Percentiles rank a stretch among this genome's conserved stretches.
Conservation (phyloP, 441 rosid genomes). For the Adansonia rubrostipa region DNA sequence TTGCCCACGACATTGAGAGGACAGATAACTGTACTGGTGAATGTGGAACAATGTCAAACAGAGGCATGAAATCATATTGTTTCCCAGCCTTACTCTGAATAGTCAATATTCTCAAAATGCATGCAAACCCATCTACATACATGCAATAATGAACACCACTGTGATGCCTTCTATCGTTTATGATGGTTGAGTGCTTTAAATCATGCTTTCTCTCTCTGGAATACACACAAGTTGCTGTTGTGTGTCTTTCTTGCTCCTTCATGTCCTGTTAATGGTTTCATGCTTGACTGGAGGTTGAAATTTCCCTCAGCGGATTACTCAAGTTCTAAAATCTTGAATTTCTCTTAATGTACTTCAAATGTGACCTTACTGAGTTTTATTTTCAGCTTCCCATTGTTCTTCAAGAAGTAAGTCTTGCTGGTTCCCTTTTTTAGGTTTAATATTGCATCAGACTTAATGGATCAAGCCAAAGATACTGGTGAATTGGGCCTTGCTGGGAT, state of each 20-base stretch:
- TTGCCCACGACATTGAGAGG: no score
- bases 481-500: slow-evolving; percentile 88
- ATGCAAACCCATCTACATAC: not conserved
- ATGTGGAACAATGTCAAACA: not conserved
- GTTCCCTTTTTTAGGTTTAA: slow-evolving; percentile 66
- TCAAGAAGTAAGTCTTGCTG: slow-evolving; percentile 24
- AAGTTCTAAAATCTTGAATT: slow-evolving; percentile 7
- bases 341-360: slow-evolving; percentile 11
- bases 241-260: slow-evolving; percentile 22
- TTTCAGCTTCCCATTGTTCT: slow-evolving; percentile 25
- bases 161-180: slow-evolving; percentile 15
- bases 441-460: slow-evolving; percentile 89
- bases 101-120: not conserved
- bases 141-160: not conserved
- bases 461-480: slow-evolving; percentile 77
- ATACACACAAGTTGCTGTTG: not conserved
- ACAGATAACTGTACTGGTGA: not conserved
- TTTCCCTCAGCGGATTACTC: slow-evolving; percentile 22
- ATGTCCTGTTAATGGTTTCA: slow-evolving; percentile 11
- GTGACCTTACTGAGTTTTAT: slow-evolving; percentile 10
- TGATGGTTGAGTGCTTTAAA: slow-evolving; percentile 2
- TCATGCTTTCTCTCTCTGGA: not conserved
- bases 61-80: not conserved
- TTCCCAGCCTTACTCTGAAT: not conserved
- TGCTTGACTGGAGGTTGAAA: slow-evolving; percentile 23